Evolutionary conservation across 2,329 filamentous ascomycete genomes (phyloP).

Genomic region (Diaporthe amygdali): DNA sequence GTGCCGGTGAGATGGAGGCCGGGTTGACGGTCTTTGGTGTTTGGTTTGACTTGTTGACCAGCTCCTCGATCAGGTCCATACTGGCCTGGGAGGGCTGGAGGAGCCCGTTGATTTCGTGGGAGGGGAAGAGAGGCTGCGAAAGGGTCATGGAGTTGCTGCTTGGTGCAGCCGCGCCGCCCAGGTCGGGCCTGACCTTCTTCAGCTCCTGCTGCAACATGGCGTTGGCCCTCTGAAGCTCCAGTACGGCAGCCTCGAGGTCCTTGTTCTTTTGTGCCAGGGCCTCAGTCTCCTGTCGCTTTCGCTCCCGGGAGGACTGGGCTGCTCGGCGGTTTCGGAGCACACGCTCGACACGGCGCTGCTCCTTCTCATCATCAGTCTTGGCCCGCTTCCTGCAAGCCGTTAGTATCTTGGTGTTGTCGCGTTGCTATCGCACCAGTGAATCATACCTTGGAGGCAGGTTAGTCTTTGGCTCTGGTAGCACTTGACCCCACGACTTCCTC

Average conservation of each 20-base stretch:
- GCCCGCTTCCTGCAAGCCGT: conserved; percentile 77
- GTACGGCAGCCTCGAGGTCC: conserved; percentile 69
- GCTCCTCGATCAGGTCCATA: conserved; percentile 45
- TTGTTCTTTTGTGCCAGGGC: conserved; percentile 78
- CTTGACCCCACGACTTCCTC: conserved; percentile 98
- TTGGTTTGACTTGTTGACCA: conserved; percentile 46
- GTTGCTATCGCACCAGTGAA: conserved; percentile 17
- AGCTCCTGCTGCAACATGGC: conserved; percentile 54
- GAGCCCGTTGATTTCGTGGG: conserved; percentile 44
- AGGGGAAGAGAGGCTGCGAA: conserved; percentile 63
- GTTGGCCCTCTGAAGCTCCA: conserved; percentile 62
- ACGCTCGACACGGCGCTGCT: conserved; percentile 95
- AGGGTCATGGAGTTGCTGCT: conserved; percentile 55
- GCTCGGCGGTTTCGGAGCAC: conserved; percentile 95
- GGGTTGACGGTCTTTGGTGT: conserved; percentile 59
- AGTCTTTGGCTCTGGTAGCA: conserved; percentile 94
- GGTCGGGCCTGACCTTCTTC: conserved; percentile 50
- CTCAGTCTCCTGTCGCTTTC: conserved; percentile 88
- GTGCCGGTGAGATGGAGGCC: conserved; percentile 63
- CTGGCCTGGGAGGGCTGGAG: conserved; percentile 26
- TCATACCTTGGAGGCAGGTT: conserved; percentile 86
- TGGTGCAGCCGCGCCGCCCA: conserved; percentile 47
- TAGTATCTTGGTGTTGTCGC: conserved; percentile 26
- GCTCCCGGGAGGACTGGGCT: conserved; percentile 94
- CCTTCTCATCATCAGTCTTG: conserved; percentile 98